Conservation (phyloP, 345 rosid species). For the Melaleuca alternifolia region DNA sequence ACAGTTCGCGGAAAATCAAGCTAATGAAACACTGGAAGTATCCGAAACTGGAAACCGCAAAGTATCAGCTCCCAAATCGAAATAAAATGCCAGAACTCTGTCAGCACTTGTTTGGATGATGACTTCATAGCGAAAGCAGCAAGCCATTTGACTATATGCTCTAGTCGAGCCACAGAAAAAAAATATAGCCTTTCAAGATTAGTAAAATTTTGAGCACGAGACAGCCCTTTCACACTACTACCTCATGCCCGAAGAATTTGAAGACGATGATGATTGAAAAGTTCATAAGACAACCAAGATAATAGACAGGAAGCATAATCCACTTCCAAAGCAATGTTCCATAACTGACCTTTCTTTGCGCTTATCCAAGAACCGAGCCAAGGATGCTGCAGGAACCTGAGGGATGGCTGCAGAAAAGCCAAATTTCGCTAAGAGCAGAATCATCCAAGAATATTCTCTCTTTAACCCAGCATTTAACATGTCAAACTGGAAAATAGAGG, state of each 20-base stretch:
- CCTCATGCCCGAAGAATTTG: background rate
- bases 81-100: background rate
- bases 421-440: background rate
- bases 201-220: background rate
- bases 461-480: background rate
- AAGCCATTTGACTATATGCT: background rate
- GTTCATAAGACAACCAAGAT: background rate
- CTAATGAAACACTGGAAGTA: background rate
- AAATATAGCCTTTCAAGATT: background rate
- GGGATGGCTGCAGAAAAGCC: constrained; percentile 34
- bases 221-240: background rate
- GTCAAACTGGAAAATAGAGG: background rate
- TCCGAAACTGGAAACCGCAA: background rate
- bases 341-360: constrained; percentile 70
- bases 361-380: constrained; percentile 22
- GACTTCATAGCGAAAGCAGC: background rate
- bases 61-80: background rate
- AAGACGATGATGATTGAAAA: background rate
- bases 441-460: background rate
- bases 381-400: constrained; percentile 75
- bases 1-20: background rate
- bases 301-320: background rate
- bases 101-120: background rate
- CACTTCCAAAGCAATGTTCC: background rate
- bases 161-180: background rate